Conservation (phyloP, 352 stramenopile genomes). For the Aphanomyces astaci region DNA sequence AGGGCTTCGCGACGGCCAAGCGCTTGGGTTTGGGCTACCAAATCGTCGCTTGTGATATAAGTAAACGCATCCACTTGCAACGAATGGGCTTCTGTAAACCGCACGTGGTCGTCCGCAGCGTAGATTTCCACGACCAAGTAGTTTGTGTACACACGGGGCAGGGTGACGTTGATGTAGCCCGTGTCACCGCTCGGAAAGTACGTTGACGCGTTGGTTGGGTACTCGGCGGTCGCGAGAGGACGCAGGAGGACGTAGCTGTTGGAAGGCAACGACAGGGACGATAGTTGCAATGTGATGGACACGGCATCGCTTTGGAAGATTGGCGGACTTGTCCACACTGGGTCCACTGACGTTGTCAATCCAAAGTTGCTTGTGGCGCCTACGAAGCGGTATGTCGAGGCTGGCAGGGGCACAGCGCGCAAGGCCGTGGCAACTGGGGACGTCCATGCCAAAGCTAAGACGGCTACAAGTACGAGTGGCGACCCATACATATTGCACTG, state of each 20-base stretch:
- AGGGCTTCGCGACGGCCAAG: not conserved
- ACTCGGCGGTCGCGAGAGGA: not conserved
- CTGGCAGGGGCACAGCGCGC: not conserved
- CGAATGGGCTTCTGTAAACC: not conserved
- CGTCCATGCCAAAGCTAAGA: not conserved
- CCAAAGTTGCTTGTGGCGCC: not conserved
- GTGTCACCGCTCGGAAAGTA: conserved; percentile 6
- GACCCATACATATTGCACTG: not conserved
- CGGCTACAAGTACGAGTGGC: not conserved
- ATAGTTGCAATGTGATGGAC: not conserved
- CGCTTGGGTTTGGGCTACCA: not conserved
- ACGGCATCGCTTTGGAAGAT: conserved; percentile 7
- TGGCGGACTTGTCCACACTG: not conserved
- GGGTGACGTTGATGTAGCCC: not conserved
- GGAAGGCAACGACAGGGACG: not conserved
- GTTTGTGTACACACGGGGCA: conserved; percentile 6
- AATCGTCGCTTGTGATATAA: not conserved
- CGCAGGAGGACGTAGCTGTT: not conserved
- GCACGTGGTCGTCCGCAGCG: not conserved
- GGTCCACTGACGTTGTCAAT: not conserved
- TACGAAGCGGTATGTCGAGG: not conserved
- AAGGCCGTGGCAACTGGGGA: not conserved
- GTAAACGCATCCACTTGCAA: not conserved
- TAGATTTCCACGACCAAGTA: conserved; percentile 9
- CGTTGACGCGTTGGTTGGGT: conserved; percentile 7